These are phyloP conservation scores for Haematococcus lacustris DNA, from an alignment of 139 green algal species.

Conservation along the genomic window DNA sequence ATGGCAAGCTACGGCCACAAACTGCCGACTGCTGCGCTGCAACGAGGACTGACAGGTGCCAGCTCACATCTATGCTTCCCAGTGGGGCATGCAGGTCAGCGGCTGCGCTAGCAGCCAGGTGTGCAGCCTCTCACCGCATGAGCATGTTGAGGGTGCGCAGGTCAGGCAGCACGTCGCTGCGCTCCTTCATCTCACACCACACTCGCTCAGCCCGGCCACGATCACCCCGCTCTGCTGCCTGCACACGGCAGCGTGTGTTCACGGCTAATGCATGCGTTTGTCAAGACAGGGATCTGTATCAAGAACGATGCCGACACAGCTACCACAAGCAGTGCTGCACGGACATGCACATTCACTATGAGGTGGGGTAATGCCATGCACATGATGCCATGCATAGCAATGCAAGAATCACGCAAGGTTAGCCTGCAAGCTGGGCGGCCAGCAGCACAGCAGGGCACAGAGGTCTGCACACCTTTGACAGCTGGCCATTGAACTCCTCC, in stretches of 20 bases:
- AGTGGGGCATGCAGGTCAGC: background rate
- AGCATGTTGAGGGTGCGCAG: slow-evolving; percentile 15
- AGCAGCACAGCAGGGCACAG: background rate
- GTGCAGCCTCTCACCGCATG: slow-evolving; percentile 1
- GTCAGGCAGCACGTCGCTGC: slow-evolving; percentile 5
- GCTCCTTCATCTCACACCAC: background rate
- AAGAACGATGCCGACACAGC: background rate
- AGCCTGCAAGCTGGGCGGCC: background rate
- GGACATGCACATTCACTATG: too few species aligned
- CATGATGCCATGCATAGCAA: too few species aligned
- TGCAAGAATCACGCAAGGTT: background rate
- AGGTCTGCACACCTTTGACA: slow-evolving; percentile 1
- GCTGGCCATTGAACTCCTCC: slow-evolving; percentile 12
- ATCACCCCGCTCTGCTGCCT: slow-evolving; percentile 8
- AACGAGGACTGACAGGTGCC: background rate
- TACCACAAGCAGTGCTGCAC: background rate
- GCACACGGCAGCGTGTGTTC: background rate
- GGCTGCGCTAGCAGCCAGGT: background rate
- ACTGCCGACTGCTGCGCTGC: background rate
- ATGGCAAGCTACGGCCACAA: background rate
- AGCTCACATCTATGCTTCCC: background rate
- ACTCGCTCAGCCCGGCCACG: slow-evolving; percentile 3
- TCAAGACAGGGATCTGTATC: background rate
- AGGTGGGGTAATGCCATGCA: too few species aligned
- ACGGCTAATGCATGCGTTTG: background rate